phyloP scores from a whole-genome alignment of 371 early-diverging fungal genomes.

The Synchytrium microbalum region DNA sequence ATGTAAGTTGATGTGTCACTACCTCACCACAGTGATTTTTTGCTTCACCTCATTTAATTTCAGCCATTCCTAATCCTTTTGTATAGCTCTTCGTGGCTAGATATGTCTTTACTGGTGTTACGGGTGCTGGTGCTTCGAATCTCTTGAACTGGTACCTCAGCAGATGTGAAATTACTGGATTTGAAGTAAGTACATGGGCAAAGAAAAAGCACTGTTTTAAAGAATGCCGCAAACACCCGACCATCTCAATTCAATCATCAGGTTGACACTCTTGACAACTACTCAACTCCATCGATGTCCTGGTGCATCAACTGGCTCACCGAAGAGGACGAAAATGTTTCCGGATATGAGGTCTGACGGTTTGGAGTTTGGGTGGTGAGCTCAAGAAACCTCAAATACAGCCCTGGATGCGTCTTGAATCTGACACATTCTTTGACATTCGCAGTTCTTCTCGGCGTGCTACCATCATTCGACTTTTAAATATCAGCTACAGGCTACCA shows the following conservation, averaged over 20 bases:
- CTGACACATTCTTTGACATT: slow-evolving; percentile 10
- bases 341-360: slow-evolving; percentile 81
- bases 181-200: slow-evolving; percentile 60
- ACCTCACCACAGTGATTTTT: slow-evolving; percentile 1
- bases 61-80: not conserved
- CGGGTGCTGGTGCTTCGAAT: slow-evolving; percentile 95
- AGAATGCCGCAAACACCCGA: no score
- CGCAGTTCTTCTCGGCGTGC: slow-evolving; percentile 92
- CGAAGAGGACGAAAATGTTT: slow-evolving; percentile 74
- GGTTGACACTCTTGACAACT: slow-evolving; percentile 92
- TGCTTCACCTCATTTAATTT: not conserved
- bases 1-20: slow-evolving; percentile 55
- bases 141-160: slow-evolving; percentile 83
- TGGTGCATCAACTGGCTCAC: slow-evolving; percentile 97
- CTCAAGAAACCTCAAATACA: not conserved
- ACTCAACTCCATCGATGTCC: slow-evolving; percentile 86
- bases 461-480: slow-evolving; percentile 88
- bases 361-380: slow-evolving; percentile 42
- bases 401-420: slow-evolving; percentile 3
- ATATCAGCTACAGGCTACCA: slow-evolving; percentile 94
- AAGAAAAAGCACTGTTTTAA: no score
- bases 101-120: slow-evolving; percentile 96
- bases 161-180: slow-evolving; percentile 87
- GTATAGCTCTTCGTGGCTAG: slow-evolving; percentile 85
- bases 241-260: no score